Base-by-base conservation (phyloP, 148 eudicot genomes). In the Oxyria digyna region DNA sequence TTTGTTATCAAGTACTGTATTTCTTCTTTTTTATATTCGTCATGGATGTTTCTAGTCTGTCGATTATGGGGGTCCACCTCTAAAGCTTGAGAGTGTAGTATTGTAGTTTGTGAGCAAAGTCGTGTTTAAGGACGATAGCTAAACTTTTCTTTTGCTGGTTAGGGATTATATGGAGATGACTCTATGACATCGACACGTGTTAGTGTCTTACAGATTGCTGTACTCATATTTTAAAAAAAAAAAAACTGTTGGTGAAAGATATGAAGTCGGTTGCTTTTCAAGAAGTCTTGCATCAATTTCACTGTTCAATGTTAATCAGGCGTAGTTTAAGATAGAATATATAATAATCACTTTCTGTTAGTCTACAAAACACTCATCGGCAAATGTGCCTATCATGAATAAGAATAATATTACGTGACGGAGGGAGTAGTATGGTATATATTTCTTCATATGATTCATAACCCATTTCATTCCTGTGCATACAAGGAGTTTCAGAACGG, bases 11-110 rank as follows among this genome's bases (percentile, higher is more conserved):
- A 17, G 69, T 40, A 35, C 31, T 63, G n/a, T n/a, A n/a, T n/a
- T 35, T 18, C 6, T 31, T 8, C 18, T 29, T 18, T n/a, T 32
- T 17, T 1, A 64, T 17, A 2, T 17, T 17, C n/a, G 33, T 64
- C 26, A 24, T 66, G 46, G 45, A 18, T 65, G 68, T 41, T 66
- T 41, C 43, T 64, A 15, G 68, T 33, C 23, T 42, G 42, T 66
- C 15, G 45, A 12, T 38, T 66, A 37, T 66, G 46, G 43, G 69
- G 46, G 46, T 23, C 69, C 69, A 35, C 45, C 14, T n/a, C 24
- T 14, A 35, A 33, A n/a, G 18, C 68, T 15, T 21, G 68, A n/a
- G 4, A 12, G 24, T 29, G 38, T 62, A 31, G 31, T 20, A 13
- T 18, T 63, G 21, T 63, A 37, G 42, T 33, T 26, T 63, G 42